Conservation (phyloP, 441 rosid genomes). For the Populus hybrid region DNA sequence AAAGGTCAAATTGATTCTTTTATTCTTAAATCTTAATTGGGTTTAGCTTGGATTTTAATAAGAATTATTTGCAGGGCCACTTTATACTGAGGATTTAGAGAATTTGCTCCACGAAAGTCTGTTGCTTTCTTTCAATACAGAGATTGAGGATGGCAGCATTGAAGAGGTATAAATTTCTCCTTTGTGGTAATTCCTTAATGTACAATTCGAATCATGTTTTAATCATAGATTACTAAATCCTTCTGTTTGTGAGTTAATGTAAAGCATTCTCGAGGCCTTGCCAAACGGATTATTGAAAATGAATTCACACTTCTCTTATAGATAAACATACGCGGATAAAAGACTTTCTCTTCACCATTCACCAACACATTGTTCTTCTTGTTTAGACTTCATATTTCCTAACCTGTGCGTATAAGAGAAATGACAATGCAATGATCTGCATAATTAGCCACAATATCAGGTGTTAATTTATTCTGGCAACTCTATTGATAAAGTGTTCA, state of each 20-base stretch:
- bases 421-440: background rate
- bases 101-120: slow-evolving; percentile 63
- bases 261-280: no score
- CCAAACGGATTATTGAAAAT: background rate
- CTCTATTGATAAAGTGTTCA: background rate
- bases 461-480: background rate
- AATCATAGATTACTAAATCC: background rate
- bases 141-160: slow-evolving; percentile 85
- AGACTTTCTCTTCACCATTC: background rate
- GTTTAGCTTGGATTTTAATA: background rate
- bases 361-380: background rate
- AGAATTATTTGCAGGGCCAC: slow-evolving; percentile 28
- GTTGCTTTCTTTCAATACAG: slow-evolving; percentile 73
- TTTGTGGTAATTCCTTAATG: background rate
- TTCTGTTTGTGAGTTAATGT: background rate
- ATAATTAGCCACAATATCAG: background rate
- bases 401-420: background rate
- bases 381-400: background rate
- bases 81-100: slow-evolving; percentile 62
- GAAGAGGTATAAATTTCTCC: slow-evolving; percentile 44
- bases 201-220: no score
- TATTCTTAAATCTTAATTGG: background rate
- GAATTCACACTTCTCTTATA: background rate
- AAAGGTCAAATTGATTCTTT: slow-evolving; percentile 27
- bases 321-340: background rate